Evolutionary conservation across 352 stramenopile species (phyloP).

Genomic region (Globisporangium okanoganense): DNA sequence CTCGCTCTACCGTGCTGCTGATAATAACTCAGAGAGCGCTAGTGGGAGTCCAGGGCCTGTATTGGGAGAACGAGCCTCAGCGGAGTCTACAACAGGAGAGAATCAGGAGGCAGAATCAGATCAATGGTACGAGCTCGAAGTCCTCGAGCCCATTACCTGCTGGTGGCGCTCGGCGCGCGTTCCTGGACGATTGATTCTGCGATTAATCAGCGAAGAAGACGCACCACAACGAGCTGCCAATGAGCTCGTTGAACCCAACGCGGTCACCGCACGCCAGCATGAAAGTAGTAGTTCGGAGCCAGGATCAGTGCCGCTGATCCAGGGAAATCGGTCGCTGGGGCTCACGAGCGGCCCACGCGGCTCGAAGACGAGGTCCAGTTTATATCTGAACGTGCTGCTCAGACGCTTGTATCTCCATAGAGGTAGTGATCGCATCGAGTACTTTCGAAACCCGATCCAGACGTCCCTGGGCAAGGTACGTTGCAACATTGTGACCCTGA

Average conservation of each 20-base stretch:
- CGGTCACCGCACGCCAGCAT: background rate
- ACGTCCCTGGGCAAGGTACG: conserved; percentile 44
- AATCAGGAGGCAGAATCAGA: conserved; percentile 5
- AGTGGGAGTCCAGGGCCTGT: background rate
- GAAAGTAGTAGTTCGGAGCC: too few relatives aligned
- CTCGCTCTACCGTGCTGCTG: conserved; percentile 32
- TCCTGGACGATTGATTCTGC: background rate
- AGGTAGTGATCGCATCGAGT: background rate
- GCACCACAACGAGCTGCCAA: background rate
- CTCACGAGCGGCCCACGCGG: conserved; percentile 1
- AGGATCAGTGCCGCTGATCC: background rate
- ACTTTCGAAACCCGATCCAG: conserved; percentile 15
- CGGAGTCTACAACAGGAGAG: background rate
- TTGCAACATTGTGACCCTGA: too few relatives aligned
- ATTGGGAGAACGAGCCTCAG: background rate
- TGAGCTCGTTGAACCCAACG: background rate
- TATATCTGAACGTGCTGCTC: background rate
- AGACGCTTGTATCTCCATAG: background rate
- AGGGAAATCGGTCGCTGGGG: background rate
- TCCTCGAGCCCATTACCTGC: conserved; percentile 12
- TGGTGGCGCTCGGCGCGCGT: conserved; percentile 5
- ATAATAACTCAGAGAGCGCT: background rate
- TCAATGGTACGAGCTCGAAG: conserved; percentile 17
- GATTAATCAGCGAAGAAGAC: conserved; percentile 1
- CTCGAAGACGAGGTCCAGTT: background rate